Evolutionary conservation across 177 flowering plant species (phyloP), one percentile per base, ranked within the genome.

Genomic region (Vitis hybrid): DNA sequence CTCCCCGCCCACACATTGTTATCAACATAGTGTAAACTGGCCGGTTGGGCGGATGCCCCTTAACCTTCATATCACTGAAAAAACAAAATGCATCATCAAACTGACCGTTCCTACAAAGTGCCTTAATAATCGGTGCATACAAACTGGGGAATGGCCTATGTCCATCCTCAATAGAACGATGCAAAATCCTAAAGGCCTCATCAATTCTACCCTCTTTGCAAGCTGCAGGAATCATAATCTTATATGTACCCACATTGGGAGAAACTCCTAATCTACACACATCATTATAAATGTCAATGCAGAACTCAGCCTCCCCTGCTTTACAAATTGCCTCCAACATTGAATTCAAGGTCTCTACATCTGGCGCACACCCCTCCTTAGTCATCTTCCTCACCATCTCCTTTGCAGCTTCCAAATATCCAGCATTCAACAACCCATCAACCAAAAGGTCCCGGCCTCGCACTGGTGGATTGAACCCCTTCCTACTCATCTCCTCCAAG

Each of bases 21-120:
- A 93, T 86, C 84, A 95, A 50, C 98, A 93, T 93, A 1, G 96
- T 93, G 67, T 95, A 95, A 39, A 93, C 87, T 1, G 99, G 99
- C 63, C 98, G 69, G 66, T 95, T 93, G 0, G 99, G 97, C 2
- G 91, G 90, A 72, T 90, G 94, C 56, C 94, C 99, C 77, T 85
- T 89, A 14, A 72, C 76, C 78, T 95, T 93, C 97, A 95, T 93
- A 61, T 95, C 99, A 71, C 86, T 80, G 60, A 95, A 95, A 72
- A 93, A 89, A 73, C 96, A 74, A 64, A 89, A 85, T 5, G 98
- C 98, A 81, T 95, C 99, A 80, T 87, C 99, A 81, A 93, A 95
- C 75, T 76, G 88, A 14, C 97, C 99, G 18, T 39, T 75, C 81
- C 85, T 81, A 68, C 85, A 88, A 68, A 93, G 80, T 4, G 83